phyloP scores from a whole-genome alignment of 805 yeast genomes.

The Sungouiozyma intestinalis region DNA sequence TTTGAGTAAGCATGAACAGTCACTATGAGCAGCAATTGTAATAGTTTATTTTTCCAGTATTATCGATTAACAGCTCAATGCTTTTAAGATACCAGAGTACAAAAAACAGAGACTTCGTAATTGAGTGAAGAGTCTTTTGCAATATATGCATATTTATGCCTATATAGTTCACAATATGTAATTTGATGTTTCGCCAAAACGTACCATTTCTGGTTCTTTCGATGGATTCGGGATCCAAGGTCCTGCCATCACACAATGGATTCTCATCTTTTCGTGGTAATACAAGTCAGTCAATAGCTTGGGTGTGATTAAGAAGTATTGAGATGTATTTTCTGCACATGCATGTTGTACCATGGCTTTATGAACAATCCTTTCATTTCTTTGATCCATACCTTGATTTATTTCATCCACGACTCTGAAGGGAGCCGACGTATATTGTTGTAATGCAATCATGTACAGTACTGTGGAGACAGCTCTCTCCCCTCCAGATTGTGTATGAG shows the following conservation, averaged over 20 bases:
- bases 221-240: conserved; percentile 35
- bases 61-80: no score
- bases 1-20: neutral
- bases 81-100: no score
- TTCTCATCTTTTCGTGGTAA: conserved; percentile 69
- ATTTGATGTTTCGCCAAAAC: conserved; percentile 30
- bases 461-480: conserved; percentile 95
- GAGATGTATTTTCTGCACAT: conserved; percentile 53
- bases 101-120: no score
- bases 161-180: conserved; percentile 5
- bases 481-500: conserved; percentile 95
- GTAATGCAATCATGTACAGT: conserved; percentile 79
- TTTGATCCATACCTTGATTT: conserved; percentile 97
- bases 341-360: conserved; percentile 77
- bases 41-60: conserved; percentile 5
- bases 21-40: no score
- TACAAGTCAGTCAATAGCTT: conserved; percentile 69
- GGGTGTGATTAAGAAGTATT: conserved; percentile 89
- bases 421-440: conserved; percentile 79
- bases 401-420: conserved; percentile 95
- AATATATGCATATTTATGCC: no score
- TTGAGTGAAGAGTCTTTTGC: neutral
- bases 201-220: conserved; percentile 22
- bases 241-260: conserved; percentile 73
- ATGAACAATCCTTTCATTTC: conserved; percentile 81